Conservation (phyloP, 352 stramenopile species). For the Globisporangium cystogenes region DNA sequence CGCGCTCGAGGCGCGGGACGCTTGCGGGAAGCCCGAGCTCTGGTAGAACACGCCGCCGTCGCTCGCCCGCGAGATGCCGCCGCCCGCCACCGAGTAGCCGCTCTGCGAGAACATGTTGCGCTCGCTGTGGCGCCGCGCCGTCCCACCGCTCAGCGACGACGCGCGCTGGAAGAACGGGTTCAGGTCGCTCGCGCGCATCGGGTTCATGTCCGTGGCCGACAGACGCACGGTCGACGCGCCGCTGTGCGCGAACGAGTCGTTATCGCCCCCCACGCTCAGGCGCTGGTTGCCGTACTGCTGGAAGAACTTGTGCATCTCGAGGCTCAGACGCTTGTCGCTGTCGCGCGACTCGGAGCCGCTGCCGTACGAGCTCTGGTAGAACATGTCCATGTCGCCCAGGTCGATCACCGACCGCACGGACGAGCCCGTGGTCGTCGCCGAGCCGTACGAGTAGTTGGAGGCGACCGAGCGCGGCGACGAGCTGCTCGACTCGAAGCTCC, state of each 20-base stretch:
- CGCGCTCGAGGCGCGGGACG: neutral
- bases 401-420: slow-evolving; percentile 64
- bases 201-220: slow-evolving; percentile 15
- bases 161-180: slow-evolving; percentile 29
- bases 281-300: slow-evolving; percentile 41
- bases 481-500: slow-evolving; percentile 51
- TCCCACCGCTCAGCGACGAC: slow-evolving; percentile 15
- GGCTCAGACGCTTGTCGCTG: slow-evolving; percentile 36
- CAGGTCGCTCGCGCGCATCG: slow-evolving; percentile 28
- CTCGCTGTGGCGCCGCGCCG: slow-evolving; percentile 23
- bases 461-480: slow-evolving; percentile 63
- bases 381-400: slow-evolving; percentile 76
- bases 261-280: slow-evolving; percentile 26
- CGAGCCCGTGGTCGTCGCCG: slow-evolving; percentile 60
- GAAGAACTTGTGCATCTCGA: slow-evolving; percentile 72
- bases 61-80: slow-evolving; percentile 23
- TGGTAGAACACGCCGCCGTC: slow-evolving; percentile 46
- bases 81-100: slow-evolving; percentile 17
- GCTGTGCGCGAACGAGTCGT: slow-evolving; percentile 36
- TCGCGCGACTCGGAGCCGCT: slow-evolving; percentile 25
- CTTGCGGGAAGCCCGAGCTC: slow-evolving; percentile 9
- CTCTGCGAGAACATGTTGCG: slow-evolving; percentile 12
- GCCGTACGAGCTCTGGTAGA: slow-evolving; percentile 42
- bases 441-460: slow-evolving; percentile 77
- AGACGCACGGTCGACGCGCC: slow-evolving; percentile 45